A percentile compares a stretch with the other conserved stretches of the same genome.
Evolutionary conservation across 1,284 basidiomycete genomes (phyloP).

Genomic region (Boletellus deceptivus): DNA sequence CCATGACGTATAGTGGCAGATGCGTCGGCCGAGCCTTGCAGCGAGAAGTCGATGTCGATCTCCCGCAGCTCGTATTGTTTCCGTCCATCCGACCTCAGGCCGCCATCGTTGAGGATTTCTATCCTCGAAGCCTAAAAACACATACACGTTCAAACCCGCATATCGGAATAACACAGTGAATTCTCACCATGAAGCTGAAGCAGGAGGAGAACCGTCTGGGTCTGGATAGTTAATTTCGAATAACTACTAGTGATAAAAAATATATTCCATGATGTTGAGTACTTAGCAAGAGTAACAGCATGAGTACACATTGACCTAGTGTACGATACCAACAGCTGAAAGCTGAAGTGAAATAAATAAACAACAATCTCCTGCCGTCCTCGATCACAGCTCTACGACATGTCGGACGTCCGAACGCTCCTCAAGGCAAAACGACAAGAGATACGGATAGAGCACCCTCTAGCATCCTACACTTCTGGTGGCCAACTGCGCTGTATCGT

Average conservation of each 20-base stretch:
- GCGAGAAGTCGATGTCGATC: constrained; percentile 74
- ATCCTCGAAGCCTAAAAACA: constrained; percentile 64
- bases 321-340: no score
- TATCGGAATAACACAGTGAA: background rate
- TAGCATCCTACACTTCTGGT: constrained; percentile 61
- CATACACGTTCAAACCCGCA: background rate
- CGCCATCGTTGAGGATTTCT: constrained; percentile 88
- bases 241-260: no score
- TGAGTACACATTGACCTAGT: no score
- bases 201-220: no score
- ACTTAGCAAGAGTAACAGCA: no score
- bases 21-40: constrained; percentile 82
- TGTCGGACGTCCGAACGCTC: constrained; percentile 72
- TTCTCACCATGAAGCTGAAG: constrained; percentile 13
- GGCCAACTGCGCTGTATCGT: constrained; percentile 69
- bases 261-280: no score
- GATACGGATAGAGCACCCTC: constrained; percentile 64
- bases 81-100: constrained; percentile 88
- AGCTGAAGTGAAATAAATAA: no score
- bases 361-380: no score
- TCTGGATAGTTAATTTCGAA: no score
- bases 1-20: constrained; percentile 85
- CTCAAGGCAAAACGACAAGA: constrained; percentile 77
- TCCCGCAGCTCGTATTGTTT: constrained; percentile 88
- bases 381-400: constrained; percentile 25